Evolutionary conservation across 148 eudicot genomes (phyloP).

Genomic region (Camellia granthamiana): DNA sequence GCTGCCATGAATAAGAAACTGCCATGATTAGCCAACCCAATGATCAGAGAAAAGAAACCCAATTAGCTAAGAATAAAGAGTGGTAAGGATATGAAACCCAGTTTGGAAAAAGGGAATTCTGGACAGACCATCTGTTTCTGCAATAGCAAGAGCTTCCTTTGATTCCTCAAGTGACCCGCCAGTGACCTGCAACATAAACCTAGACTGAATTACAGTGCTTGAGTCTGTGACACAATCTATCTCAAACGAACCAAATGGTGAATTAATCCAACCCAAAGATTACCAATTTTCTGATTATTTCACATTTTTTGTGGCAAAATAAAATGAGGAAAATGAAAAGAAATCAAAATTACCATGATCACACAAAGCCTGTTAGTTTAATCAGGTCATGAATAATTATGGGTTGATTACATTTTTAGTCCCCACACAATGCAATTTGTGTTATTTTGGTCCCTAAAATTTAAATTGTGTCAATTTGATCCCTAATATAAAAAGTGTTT

Average conservation of each 20-base stretch:
- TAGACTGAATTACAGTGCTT: conserved; percentile 3
- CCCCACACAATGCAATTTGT: no score
- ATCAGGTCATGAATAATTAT: background rate
- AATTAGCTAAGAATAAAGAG: background rate
- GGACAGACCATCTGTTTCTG: conserved; percentile 88
- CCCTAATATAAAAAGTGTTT: no score
- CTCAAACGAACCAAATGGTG: conserved; percentile 10
- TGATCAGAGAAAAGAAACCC: background rate
- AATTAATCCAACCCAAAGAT: background rate
- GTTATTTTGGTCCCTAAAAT: no score
- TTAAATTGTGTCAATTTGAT: no score
- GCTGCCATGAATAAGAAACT: conserved; percentile 48
- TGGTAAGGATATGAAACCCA: background rate
- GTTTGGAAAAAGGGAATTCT: conserved; percentile 2
- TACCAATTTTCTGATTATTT: background rate
- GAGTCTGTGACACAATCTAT: background rate
- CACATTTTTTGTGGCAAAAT: background rate
- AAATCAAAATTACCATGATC: background rate
- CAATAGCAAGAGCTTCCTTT: conserved; percentile 88
- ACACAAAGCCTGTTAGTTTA: background rate
- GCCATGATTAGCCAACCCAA: conserved; percentile 16
- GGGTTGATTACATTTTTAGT: background rate
- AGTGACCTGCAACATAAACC: conserved; percentile 59
- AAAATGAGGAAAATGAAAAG: background rate
- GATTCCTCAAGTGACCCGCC: conserved; percentile 99